A percentile compares a stretch with the other conserved stretches of the same genome.
phyloP scores from a whole-genome alignment of 129 eudicot species.

The Helianthus tuberosus region DNA sequence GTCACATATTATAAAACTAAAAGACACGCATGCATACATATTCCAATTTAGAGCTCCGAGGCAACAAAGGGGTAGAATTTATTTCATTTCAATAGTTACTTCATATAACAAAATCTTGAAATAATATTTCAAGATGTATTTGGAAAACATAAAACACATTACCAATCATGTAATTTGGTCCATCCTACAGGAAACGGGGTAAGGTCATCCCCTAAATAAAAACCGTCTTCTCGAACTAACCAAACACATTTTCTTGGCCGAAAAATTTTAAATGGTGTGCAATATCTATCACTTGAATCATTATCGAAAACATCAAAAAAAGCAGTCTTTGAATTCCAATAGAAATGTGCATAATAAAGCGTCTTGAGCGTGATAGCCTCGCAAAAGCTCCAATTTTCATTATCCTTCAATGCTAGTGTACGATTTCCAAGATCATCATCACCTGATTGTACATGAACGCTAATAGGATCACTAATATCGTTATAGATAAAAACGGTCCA shows the following conservation, averaged over 20 bases:
- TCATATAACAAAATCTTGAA: too few species aligned
- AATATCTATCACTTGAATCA: neutral
- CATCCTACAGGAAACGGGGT: conserved; percentile 7
- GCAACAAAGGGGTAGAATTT: too few species aligned
- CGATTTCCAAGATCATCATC: conserved; percentile 10
- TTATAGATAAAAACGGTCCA: neutral
- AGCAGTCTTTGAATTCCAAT: neutral
- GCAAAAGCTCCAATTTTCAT: neutral
- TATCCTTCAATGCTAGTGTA: neutral
- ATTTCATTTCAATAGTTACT: too few species aligned
- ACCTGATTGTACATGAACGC: neutral
- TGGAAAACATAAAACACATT: neutral
- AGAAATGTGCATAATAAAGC: neutral
- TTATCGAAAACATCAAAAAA: neutral
- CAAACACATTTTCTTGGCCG: neutral
- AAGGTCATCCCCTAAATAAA: neutral
- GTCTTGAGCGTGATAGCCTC: neutral
- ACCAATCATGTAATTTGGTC: conserved; percentile 24
- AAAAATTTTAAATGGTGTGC: neutral
- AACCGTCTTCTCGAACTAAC: conserved; percentile 22
- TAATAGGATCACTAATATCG: neutral
- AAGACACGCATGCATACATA: too few species aligned
- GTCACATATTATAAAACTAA: too few species aligned
- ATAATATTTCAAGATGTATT: too few species aligned
- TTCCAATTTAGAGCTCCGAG: too few species aligned